Evolutionary conservation across 768 basidiomycete species (phyloP).

Genomic region (Cystofilobasidium bisporidii): DNA sequence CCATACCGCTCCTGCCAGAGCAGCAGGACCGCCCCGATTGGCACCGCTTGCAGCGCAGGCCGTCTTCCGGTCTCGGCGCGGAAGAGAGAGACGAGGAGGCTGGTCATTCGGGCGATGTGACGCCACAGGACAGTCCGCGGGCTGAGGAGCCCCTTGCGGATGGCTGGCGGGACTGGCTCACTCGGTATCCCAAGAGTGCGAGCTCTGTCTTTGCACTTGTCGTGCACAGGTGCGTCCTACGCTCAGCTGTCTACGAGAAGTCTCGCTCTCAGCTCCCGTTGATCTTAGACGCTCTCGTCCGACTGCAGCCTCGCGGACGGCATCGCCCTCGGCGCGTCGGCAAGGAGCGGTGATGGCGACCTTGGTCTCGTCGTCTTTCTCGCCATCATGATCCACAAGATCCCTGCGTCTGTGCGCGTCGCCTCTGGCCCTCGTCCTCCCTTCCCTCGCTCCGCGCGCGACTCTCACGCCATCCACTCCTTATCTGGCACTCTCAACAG

Average conservation of each 20-base stretch:
- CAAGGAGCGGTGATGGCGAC: constrained; percentile 39
- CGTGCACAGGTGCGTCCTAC: constrained; percentile 47
- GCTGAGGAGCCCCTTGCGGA: background rate
- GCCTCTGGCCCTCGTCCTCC: background rate
- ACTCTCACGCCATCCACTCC: background rate
- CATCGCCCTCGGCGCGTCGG: constrained; percentile 69
- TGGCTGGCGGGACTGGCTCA: background rate
- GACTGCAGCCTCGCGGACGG: constrained; percentile 64
- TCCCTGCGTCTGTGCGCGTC: background rate
- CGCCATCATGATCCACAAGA: constrained; percentile 87
- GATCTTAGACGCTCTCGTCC: background rate
- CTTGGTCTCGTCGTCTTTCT: constrained; percentile 79
- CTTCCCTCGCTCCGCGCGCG: background rate
- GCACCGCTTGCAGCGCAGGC: constrained; percentile 3
- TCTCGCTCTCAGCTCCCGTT: background rate
- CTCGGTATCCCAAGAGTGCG: constrained; percentile 1
- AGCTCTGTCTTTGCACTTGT: constrained; percentile 68
- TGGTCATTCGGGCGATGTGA: background rate
- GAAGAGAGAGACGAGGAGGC: background rate
- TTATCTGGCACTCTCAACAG: background rate
- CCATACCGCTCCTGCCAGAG: constrained; percentile 38
- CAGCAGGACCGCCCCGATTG: constrained; percentile 47
- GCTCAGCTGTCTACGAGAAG: background rate
- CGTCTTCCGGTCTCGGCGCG: constrained; percentile 32
- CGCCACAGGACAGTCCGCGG: background rate